These are phyloP conservation scores for Acer saccharum DNA, from an alignment of 345 rosid genomes.

Conservation along the genomic window DNA sequence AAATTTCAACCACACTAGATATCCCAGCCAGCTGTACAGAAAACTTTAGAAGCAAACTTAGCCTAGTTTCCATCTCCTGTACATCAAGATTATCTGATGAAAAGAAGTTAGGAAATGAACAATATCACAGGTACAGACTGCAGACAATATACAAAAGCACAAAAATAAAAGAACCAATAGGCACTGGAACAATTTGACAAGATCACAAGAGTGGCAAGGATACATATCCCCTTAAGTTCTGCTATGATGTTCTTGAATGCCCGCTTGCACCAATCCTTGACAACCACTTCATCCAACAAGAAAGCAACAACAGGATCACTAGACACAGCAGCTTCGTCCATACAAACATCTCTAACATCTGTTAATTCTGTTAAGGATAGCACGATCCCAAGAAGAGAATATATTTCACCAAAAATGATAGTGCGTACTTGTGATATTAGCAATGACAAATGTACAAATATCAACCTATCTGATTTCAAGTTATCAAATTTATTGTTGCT, in stretches of 20 bases:
- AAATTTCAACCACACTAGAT: constrained; percentile 76
- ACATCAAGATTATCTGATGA: constrained; percentile 61
- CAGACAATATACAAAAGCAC: constrained; percentile 14
- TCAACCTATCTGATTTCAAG: constrained; percentile 11
- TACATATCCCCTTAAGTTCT: constrained; percentile 81
- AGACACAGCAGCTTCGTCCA: constrained; percentile 98
- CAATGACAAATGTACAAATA: not conserved
- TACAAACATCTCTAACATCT: constrained; percentile 94
- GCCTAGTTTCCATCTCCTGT: constrained; percentile 59
- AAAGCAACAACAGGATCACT: constrained; percentile 91
- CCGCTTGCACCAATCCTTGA: constrained; percentile 97
- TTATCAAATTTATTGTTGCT: not conserved
- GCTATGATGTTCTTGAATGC: constrained; percentile 56
- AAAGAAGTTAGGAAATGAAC: constrained; percentile 40
- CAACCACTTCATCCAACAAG: constrained; percentile 98
- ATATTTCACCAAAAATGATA: not conserved
- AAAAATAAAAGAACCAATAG: not conserved
- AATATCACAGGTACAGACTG: constrained; percentile 7
- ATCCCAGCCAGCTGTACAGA: constrained; percentile 61
- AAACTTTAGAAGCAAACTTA: constrained; percentile 59
- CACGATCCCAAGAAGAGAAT: constrained; percentile 10
- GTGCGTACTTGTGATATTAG: not conserved
- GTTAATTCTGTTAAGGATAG: constrained; percentile 55
- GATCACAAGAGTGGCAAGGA: constrained; percentile 47
- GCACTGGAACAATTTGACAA: constrained; percentile 14